Evolutionary conservation across 108 stramenopile species (phyloP).

Genomic region (Skeletonema costatum): DNA sequence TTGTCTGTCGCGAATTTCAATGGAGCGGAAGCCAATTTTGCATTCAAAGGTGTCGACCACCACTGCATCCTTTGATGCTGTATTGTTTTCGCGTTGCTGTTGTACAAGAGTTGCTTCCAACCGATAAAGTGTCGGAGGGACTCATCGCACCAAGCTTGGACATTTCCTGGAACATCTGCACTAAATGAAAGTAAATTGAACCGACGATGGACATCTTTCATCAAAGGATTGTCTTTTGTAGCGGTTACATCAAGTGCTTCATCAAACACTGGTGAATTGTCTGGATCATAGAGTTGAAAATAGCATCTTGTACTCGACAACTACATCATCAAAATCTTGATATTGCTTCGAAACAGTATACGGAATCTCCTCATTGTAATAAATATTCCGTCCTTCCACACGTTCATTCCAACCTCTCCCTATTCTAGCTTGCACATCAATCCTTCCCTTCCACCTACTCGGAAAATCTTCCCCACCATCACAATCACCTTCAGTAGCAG

Average conservation of each 20-base stretch:
- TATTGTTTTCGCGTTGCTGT: background rate
- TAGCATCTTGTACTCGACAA: conserved; percentile 24
- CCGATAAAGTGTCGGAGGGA: conserved; percentile 28
- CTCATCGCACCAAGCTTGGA: conserved; percentile 38
- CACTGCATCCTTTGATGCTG: background rate
- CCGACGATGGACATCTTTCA: conserved; percentile 19
- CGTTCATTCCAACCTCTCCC: conserved; percentile 15
- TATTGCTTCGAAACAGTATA: conserved; percentile 42
- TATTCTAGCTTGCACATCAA: conserved; percentile 23
- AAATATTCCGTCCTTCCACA: conserved; percentile 48
- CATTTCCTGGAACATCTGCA: conserved; percentile 13
- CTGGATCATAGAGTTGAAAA: conserved; percentile 39
- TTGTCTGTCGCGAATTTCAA: conserved; percentile 26
- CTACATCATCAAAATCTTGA: conserved; percentile 12
- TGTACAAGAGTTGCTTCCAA: conserved; percentile 22
- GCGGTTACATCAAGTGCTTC: conserved; percentile 30
- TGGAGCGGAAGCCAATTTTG: conserved; percentile 30
- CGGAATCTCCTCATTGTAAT: conserved; percentile 57
- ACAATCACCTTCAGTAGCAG: background rate
- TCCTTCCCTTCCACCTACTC: conserved; percentile 6
- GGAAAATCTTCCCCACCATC: background rate
- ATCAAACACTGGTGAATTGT: conserved; percentile 15
- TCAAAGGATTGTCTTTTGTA: background rate
- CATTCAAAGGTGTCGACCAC: conserved; percentile 14
- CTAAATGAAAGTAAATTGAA: conserved; percentile 33